Evolutionary conservation across 1,284 basidiomycete species (phyloP), one percentile per base, ranked within the genome.

Genomic region (Marasmius sp.): DNA sequence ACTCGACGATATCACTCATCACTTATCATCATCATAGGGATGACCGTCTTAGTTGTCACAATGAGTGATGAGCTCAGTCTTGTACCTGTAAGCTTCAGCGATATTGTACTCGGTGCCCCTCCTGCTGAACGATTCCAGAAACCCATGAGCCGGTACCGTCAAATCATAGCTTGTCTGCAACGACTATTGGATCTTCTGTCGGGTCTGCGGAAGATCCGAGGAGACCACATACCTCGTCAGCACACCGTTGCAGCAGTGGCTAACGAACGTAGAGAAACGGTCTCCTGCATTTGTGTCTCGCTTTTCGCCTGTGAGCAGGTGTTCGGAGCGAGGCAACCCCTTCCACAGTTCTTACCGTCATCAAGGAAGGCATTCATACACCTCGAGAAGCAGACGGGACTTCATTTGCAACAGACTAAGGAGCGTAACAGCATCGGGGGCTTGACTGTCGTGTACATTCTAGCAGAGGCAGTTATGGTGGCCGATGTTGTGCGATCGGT

Each of bases 281-380:
- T 83, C 64, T 84, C 82, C 3, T 79, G 77, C 65, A 71, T 84
- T 5, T 82, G 79, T 66, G 72, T 84, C 48, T 75, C 75, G 5
- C 70, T 84, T 20, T 84, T 81, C 62, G 81, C 81, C 2, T 80
- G 79, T 65, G 81, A 84, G 62, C 79, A 83, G 52, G 81, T 80
- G 5, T 84, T 84, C 68, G 72, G 76, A 7, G 77, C 77, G 5
- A 75, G 79, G 39, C 80, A 81, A 61, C 77, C 81, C 3, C 74
- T 85, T 5, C 81, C 82, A 0, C 81, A 84, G 65, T 83, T 82
- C 64, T 71, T 84, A 6, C 82, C 83, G 1, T 84, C 81, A 1
- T 72, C 77, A 5, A 72, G 79, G 10, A 74, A 78, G 61, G 80
- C 83, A 20, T 70, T 80, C n/a, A 65, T 69, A 9, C 68, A 67